Evolutionary conservation across 1,284 basidiomycete genomes (phyloP).

Genomic region (Marasmius tenuissimus): DNA sequence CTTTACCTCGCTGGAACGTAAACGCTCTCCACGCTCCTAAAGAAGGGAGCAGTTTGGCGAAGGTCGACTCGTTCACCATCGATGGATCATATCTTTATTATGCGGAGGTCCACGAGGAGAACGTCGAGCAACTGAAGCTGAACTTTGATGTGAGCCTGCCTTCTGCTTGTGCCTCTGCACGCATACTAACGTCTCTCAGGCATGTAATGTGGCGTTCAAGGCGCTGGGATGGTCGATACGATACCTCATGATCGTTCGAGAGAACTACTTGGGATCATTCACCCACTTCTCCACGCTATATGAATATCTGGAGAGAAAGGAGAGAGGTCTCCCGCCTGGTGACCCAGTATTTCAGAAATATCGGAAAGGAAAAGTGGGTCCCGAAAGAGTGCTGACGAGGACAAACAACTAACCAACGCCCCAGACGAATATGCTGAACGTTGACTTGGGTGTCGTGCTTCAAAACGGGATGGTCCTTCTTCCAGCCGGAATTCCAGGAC

Average conservation of each 20-base stretch:
- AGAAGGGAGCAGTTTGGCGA: slow-evolving; percentile 59
- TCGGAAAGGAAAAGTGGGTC: slow-evolving; percentile 67
- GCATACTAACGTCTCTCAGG: slow-evolving; percentile 31
- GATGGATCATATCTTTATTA: slow-evolving; percentile 77
- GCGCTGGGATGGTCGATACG: slow-evolving; percentile 85
- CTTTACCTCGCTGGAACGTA: slow-evolving; percentile 87
- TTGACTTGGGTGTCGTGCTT: slow-evolving; percentile 61
- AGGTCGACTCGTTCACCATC: slow-evolving; percentile 56
- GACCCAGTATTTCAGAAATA: slow-evolving; percentile 83
- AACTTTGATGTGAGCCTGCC: slow-evolving; percentile 53
- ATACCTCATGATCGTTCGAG: slow-evolving; percentile 82
- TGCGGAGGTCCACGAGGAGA: slow-evolving; percentile 62
- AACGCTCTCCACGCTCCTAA: slow-evolving; percentile 69
- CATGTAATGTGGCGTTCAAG: slow-evolving; percentile 61
- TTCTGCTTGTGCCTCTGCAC: background rate
- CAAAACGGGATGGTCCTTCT: slow-evolving; percentile 59
- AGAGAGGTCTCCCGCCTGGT: slow-evolving; percentile 59
- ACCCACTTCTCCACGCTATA: slow-evolving; percentile 86
- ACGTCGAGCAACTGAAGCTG: slow-evolving; percentile 78
- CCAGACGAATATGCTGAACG: slow-evolving; percentile 82
- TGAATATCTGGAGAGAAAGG: slow-evolving; percentile 78
- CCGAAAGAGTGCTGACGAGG: background rate
- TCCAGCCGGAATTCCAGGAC: slow-evolving; percentile 77
- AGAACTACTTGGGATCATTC: slow-evolving; percentile 91
- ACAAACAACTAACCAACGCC: background rate